These are phyloP conservation scores for Picochlorum costavermella DNA, from an alignment of 139 green algal species.

Conservation along the genomic window DNA sequence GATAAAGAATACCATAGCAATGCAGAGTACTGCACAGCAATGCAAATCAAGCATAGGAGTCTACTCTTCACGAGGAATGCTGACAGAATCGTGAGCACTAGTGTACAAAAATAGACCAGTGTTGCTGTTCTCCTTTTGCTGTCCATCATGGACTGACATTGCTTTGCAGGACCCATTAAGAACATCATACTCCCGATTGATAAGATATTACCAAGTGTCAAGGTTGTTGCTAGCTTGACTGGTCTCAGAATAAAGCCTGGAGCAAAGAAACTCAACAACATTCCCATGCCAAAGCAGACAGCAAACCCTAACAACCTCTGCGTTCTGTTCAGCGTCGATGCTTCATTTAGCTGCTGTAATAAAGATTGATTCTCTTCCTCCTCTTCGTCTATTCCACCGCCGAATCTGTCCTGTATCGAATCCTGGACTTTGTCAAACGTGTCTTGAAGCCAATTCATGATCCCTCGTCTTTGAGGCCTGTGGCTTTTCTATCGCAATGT, in stretches of 20 bases:
- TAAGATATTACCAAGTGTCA: slow-evolving; percentile 21
- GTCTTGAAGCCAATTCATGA: slow-evolving; percentile 12
- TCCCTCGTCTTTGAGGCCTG: neutral
- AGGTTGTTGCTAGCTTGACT: slow-evolving; percentile 30
- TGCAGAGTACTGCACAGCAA: slow-evolving; percentile 26
- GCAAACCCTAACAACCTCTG: slow-evolving; percentile 16
- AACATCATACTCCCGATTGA: slow-evolving; percentile 37
- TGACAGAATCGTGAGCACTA: slow-evolving; percentile 36
- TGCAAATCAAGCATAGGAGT: slow-evolving; percentile 28
- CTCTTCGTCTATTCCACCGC: slow-evolving; percentile 24
- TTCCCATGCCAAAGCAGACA: slow-evolving; percentile 41
- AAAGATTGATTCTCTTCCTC: slow-evolving; percentile 29
- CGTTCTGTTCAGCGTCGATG: slow-evolving; percentile 38
- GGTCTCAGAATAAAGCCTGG: slow-evolving; percentile 45
- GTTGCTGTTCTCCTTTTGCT: slow-evolving; percentile 38
- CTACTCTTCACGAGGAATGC: slow-evolving; percentile 27
- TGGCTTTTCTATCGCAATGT: too few species aligned
- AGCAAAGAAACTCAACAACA: slow-evolving; percentile 52
- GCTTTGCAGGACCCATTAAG: slow-evolving; percentile 45
- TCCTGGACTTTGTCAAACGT: slow-evolving; percentile 24
- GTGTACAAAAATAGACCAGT: slow-evolving; percentile 43
- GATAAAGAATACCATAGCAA: slow-evolving; percentile 31
- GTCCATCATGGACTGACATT: slow-evolving; percentile 66
- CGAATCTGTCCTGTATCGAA: neutral
- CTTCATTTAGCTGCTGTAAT: slow-evolving; percentile 49